phyloP scores from a whole-genome alignment of 805 yeast species.

The Barnettozyma salicaria region DNA sequence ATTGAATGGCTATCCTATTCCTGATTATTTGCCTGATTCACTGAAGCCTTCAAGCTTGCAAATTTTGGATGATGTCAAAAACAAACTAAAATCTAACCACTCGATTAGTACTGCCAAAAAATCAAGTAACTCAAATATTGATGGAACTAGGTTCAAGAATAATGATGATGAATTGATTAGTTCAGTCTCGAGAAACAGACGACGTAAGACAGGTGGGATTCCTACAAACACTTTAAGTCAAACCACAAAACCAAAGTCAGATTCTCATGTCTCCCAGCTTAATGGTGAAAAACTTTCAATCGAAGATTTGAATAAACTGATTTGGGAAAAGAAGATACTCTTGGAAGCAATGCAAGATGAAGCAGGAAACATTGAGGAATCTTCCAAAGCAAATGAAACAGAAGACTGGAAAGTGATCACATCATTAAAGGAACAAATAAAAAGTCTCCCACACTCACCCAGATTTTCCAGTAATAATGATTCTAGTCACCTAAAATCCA shows the following conservation, averaged over 20 bases:
- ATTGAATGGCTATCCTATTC: constrained; percentile 79
- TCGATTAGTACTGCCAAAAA: constrained; percentile 18
- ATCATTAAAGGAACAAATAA: constrained; percentile 41
- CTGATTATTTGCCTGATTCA: constrained; percentile 79
- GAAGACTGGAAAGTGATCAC: constrained; percentile 37
- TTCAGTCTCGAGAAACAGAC: constrained; percentile 24
- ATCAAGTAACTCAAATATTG: constrained; percentile 24
- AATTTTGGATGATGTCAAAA: constrained; percentile 69
- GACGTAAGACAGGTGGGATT: constrained; percentile 18
- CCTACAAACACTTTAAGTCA: no score
- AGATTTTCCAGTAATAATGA: constrained; percentile 27
- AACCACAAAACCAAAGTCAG: no score
- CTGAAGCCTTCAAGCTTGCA: constrained; percentile 82
- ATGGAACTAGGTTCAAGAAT: constrained; percentile 58
- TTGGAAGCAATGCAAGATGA: constrained; percentile 40
- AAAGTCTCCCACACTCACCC: constrained; percentile 38
- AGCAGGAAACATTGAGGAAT: constrained; percentile 30
- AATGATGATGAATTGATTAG: constrained; percentile 54
- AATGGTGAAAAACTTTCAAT: constrained; percentile 25
- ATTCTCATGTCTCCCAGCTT: not conserved
- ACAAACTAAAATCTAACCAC: constrained; percentile 28
- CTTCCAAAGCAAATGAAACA: constrained; percentile 41
- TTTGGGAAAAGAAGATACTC: constrained; percentile 70
- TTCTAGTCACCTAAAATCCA: constrained; percentile 32
- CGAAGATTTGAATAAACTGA: constrained; percentile 56